phyloP scores from a whole-genome alignment of 2,329 filamentous ascomycete species.

The Akanthomyces lecanii region DNA sequence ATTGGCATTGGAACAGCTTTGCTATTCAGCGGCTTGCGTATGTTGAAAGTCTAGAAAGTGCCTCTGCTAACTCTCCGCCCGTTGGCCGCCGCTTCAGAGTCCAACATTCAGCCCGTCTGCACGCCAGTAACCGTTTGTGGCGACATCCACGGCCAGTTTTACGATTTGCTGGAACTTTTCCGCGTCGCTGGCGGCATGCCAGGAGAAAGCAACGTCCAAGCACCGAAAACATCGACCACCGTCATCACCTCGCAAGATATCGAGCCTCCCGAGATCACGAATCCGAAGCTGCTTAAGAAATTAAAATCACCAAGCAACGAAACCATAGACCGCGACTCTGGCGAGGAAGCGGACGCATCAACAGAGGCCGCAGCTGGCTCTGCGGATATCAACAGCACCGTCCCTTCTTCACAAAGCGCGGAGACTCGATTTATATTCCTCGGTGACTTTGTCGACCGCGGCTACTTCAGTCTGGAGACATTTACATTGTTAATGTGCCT shows the following conservation, averaged over 20 bases:
- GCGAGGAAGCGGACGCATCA: constrained; percentile 35
- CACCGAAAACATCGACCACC: constrained; percentile 63
- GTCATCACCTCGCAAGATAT: constrained; percentile 88
- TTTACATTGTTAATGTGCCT: constrained; percentile 96
- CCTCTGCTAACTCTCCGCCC: background rate
- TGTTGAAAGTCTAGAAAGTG: background rate
- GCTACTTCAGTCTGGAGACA: constrained; percentile 96
- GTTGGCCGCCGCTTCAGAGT: constrained; percentile 56
- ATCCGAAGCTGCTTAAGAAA: constrained; percentile 83
- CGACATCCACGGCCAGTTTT: constrained; percentile 98
- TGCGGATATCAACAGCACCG: constrained; percentile 29
- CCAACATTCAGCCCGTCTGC: constrained; percentile 96
- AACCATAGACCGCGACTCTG: constrained; percentile 44
- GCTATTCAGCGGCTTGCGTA: background rate
- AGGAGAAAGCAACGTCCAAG: constrained; percentile 67
- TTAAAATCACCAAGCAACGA: constrained; percentile 59
- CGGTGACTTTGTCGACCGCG: constrained; percentile 95
- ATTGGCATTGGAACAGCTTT: too few species aligned
- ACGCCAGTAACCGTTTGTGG: constrained; percentile 96
- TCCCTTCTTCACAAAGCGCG: constrained; percentile 41
- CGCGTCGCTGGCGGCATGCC: constrained; percentile 96
- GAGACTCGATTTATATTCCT: constrained; percentile 57
- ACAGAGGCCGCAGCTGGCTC: constrained; percentile 18
- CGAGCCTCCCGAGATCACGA: constrained; percentile 84
- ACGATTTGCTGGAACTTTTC: constrained; percentile 95